These are phyloP conservation scores for Leccinum pellstonianum DNA, from an alignment of 768 basidiomycete genomes.

Conservation along the genomic window DNA sequence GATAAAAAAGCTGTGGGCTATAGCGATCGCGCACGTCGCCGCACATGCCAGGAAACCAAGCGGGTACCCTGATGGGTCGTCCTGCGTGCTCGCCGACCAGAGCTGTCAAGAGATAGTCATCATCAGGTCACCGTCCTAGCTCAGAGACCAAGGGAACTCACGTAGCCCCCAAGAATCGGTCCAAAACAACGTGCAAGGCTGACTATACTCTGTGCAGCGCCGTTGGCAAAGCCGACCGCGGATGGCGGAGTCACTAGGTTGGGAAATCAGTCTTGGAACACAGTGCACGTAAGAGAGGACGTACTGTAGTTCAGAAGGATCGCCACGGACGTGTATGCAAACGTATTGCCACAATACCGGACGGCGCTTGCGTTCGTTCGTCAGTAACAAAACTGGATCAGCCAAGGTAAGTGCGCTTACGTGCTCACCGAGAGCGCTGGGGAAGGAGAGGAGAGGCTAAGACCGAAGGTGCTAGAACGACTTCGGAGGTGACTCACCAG, in stretches of 20 bases:
- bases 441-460: conserved; percentile 7
- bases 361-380: conserved; percentile 54
- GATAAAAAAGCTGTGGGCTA: conserved; percentile 74
- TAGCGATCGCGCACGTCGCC: conserved; percentile 55
- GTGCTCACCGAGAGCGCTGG: conserved; percentile 77
- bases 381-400: neutral
- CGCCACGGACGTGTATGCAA: conserved; percentile 87
- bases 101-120: conserved; percentile 41
- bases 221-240: conserved; percentile 90
- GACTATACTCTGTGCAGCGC: conserved; percentile 93
- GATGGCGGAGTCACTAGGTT: conserved; percentile 82
- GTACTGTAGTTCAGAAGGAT: conserved; percentile 84
- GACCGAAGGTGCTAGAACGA: neutral
- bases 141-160: conserved; percentile 30
- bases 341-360: conserved; percentile 85
- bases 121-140: conserved; percentile 1
- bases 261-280: neutral
- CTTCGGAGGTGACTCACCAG: conserved; percentile 45
- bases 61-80: conserved; percentile 69
- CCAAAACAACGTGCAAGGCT: conserved; percentile 91
- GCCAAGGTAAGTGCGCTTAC: conserved; percentile 42
- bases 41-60: conserved; percentile 72
- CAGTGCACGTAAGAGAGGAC: conserved; percentile 16
- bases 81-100: conserved; percentile 70
- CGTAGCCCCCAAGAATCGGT: conserved; percentile 81